These are phyloP conservation scores for Dipodascopsis uninucleata DNA, from an alignment of 805 yeast species.

Conservation along the genomic window DNA sequence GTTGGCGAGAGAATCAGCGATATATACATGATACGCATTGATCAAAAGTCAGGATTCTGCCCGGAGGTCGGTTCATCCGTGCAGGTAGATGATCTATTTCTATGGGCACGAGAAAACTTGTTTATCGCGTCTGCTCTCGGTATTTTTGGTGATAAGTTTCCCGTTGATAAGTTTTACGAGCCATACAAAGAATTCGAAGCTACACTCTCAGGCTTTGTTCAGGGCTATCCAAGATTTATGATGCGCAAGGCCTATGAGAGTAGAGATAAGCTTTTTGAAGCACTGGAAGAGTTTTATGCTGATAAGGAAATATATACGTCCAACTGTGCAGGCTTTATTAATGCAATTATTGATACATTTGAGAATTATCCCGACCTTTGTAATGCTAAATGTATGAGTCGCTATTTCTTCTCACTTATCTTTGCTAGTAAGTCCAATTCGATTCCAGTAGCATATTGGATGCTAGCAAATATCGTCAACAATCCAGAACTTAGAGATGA, in stretches of 20 bases:
- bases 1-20: background rate
- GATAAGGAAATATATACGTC: background rate
- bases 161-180: constrained; percentile 10
- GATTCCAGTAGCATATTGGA: constrained; percentile 25
- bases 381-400: background rate
- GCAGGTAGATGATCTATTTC: constrained; percentile 9
- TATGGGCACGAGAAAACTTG: constrained; percentile 3
- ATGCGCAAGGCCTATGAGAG: constrained; percentile 6
- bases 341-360: background rate
- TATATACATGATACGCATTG: constrained; percentile 2
- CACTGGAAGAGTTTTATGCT: constrained; percentile 10
- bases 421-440: constrained; percentile 24
- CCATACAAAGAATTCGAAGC: constrained; percentile 16
- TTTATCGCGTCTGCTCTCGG: constrained; percentile 12
- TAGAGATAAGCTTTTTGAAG: constrained; percentile 8
- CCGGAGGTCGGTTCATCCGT: constrained; percentile 4
- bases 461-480: constrained; percentile 5
- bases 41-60: constrained; percentile 5
- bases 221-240: constrained; percentile 11
- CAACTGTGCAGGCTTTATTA: background rate
- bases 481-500: constrained; percentile 3
- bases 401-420: constrained; percentile 19
- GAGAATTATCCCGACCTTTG: background rate
- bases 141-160: constrained; percentile 22
- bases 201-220: constrained; percentile 8